Evolutionary conservation across 768 basidiomycete species (phyloP), one percentile per base, ranked within the genome.

Genomic region (Trametes gibbosa): DNA sequence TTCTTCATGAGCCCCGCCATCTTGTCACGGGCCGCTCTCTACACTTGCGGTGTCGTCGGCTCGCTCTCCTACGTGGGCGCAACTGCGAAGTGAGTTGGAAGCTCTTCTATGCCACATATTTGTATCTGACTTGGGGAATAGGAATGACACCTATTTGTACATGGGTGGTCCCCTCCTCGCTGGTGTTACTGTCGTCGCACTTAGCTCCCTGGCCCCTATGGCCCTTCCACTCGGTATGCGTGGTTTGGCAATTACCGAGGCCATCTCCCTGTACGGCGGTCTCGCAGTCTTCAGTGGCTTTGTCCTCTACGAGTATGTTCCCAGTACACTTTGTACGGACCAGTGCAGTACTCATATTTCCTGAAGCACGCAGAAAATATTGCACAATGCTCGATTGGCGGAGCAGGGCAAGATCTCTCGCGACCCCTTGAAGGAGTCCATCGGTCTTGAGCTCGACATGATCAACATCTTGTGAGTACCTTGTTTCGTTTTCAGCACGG

Each of bases 141-240:
- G 73, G 59, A 90, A 84, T 66, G 92, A 95, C 73, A 87, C 85
- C 69, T 95, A 90, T 70, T 75, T 95, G 37, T 87, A 90, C 70
- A 82, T 92, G 75, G 93, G 92, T 29, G 92, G 90, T 9, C 92
- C 92, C 4, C 84, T 95, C 43, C 80, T 96, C 27, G 93, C 92
- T 16, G 93, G 93, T 56, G 84, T 96, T 12, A 90, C 90, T 14
- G 91, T 95, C 19, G 90, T 95, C 19, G 90, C 92, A 23, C 80
- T 93, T 29, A 85, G 87, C 67, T 87, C 87, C n/a, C 75, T 96
- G 42, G 93, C 93, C 10, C 93, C 93, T 0, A 87, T 95, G 85
- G 83, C 87, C 19, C 83, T 95, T n/a, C 91, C 92, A 13, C 82
- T 92, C 63, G 90, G 90, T 53, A 73, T 92, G 59, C 86, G 92